These are phyloP conservation scores for Ascochyta rabiei DNA, from an alignment of 2,329 filamentous ascomycete genomes.

Conservation along the genomic window DNA sequence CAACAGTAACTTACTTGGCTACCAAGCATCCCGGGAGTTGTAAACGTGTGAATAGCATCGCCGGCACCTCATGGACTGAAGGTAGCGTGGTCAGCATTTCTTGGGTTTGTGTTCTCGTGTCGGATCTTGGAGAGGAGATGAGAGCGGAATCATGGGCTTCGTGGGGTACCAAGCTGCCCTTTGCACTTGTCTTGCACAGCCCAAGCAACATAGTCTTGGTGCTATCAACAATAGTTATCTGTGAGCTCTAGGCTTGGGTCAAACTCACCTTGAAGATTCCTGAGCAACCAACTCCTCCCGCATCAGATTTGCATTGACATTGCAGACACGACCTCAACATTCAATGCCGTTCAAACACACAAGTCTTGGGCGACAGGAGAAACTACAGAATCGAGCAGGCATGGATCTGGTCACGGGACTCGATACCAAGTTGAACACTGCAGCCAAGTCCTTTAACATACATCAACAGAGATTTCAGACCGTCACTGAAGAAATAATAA, in stretches of 20 bases:
- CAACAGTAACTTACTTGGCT: conserved; percentile 5
- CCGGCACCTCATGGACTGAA: not conserved
- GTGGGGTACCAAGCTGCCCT: conserved; percentile 9
- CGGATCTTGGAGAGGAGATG: not conserved
- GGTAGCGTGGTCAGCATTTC: conserved; percentile 9
- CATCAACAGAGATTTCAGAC: not conserved
- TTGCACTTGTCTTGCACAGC: not conserved
- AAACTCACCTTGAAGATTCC: not conserved
- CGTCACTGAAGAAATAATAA: not conserved
- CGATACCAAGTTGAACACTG: not conserved
- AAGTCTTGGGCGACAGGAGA: conserved; percentile 4
- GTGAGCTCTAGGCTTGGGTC: not conserved
- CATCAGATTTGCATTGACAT: not conserved
- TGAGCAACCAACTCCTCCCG: not conserved
- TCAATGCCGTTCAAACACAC: not conserved
- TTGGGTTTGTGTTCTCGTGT: not conserved
- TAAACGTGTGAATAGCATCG: not conserved
- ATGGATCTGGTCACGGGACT: not conserved
- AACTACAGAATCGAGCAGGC: not conserved
- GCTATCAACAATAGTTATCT: not conserved
- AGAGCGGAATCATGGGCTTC: not conserved
- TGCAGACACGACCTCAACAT: not conserved
- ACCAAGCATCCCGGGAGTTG: conserved; percentile 6
- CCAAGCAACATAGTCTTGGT: conserved; percentile 2
- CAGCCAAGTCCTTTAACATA: not conserved